Evolutionary conservation across 2,329 filamentous ascomycete species (phyloP), one percentile per base, ranked within the genome.

Genomic region (Triangularia setosa): DNA sequence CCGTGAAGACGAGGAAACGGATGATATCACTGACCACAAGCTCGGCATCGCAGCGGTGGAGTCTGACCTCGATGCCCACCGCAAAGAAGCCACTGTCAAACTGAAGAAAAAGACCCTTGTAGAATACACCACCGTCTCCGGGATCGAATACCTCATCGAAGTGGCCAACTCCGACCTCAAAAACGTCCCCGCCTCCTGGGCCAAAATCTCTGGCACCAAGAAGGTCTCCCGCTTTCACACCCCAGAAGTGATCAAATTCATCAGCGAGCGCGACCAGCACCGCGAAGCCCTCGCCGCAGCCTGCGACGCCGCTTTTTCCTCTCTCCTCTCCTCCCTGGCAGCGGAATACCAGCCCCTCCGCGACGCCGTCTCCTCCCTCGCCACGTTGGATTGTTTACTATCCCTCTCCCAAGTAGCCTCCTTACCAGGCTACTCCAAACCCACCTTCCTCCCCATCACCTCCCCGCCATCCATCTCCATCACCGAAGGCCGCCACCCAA

Each of bases 91-190:
- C 2, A 91, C 90, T 1, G 80, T 85, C 54, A 90, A 88, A 64
- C 80, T 99, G 18, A 87, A 87, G 67, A 90, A 88, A 73, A 90
- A 87, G 70, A 79, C 80, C 2, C 85, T 87, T 55, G 85, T 95
- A 23, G 83, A 88, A 4, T 99, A 97, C 73, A 87, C 88, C 25
- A 95, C 92, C 0, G 91, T 95, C 7, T 86, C 92, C 1, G 93
- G 93, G 7, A 96, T 98, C 70, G 95, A 98, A 74, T 99, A 92
- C 74, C 85, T 99, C 21, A 91, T 99, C 71, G 95, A 98, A 77
- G 90, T 99, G 5, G 84, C 91, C 69, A 97, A 96, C 75, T 76
- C 84, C 1, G 86, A 92, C 61, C 83, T 97, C 65, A 95, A 93
- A 74, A 87, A 89, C 64, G 92, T 99, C 0, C 95, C 95, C 0